phyloP scores from a whole-genome alignment of 2,329 filamentous ascomycete genomes.

The Pseudocercospora macadamiae region DNA sequence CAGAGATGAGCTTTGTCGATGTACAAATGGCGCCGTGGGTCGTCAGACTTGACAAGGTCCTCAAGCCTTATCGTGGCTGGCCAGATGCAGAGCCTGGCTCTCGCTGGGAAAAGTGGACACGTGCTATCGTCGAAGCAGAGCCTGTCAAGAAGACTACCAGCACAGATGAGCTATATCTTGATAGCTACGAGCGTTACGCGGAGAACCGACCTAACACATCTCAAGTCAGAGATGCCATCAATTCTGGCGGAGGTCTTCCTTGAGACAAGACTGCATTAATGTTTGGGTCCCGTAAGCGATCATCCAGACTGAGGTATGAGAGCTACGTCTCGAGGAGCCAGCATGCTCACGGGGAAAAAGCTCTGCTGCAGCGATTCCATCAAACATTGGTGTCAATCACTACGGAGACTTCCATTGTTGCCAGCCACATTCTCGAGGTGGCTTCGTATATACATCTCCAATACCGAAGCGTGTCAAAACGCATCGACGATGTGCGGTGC shows the following conservation, averaged over 20 bases:
- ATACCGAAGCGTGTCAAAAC: neutral
- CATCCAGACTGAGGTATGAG: too few species aligned
- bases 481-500: constrained; percentile 5
- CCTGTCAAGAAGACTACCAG: constrained; percentile 70
- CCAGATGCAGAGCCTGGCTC: constrained; percentile 63
- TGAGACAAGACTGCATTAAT: constrained; percentile 41
- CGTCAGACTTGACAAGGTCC: constrained; percentile 66
- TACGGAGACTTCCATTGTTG: too few species aligned
- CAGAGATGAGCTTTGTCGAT: constrained; percentile 66
- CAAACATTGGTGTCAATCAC: too few species aligned
- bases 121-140: constrained; percentile 67
- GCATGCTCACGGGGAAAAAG: too few species aligned
- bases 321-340: too few species aligned
- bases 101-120: constrained; percentile 70
- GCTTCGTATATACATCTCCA: neutral
- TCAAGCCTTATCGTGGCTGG: constrained; percentile 69
- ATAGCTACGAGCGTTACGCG: constrained; percentile 67
- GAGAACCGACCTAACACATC: constrained; percentile 65
- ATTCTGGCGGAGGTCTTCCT: constrained; percentile 58
- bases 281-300: neutral
- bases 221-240: constrained; percentile 62
- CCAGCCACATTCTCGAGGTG: neutral
- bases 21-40: constrained; percentile 77
- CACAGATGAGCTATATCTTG: constrained; percentile 65
- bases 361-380: too few species aligned